phyloP scores from a whole-genome alignment of 2,329 filamentous ascomycete species.

The Penicillium sp. region DNA sequence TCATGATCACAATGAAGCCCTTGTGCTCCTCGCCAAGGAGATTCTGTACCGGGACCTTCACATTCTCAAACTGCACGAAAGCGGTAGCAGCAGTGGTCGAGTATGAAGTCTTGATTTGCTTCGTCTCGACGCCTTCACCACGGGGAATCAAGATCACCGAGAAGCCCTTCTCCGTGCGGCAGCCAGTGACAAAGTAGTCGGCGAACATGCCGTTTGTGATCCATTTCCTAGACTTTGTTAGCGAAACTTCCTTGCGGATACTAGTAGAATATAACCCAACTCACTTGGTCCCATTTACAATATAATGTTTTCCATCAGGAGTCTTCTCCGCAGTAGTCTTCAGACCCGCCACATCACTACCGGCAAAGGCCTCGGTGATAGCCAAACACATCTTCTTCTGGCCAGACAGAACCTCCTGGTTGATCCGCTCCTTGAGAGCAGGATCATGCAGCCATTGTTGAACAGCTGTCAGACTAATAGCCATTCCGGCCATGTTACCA shows the following conservation, averaged over 20 bases:
- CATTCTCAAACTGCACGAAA: conserved; percentile 79
- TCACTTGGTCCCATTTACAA: conserved; percentile 48
- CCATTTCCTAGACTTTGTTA: conserved; percentile 68
- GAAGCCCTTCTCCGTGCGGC: conserved; percentile 75
- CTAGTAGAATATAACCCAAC: not conserved
- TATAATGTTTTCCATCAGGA: conserved; percentile 70
- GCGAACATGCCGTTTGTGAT: conserved; percentile 78
- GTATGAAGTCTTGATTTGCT: conserved; percentile 66
- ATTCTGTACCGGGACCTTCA: conserved; percentile 77
- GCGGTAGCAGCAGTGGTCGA: conserved; percentile 75
- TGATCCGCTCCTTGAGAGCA: conserved; percentile 64
- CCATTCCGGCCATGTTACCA: conserved; percentile 84
- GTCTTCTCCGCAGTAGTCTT: conserved; percentile 77
- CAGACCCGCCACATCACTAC: conserved; percentile 76
- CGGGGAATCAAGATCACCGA: conserved; percentile 74
- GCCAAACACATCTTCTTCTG: conserved; percentile 87
- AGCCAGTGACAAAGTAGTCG: conserved; percentile 81
- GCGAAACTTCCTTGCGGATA: not conserved
- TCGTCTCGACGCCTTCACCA: conserved; percentile 65
- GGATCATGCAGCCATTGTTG: conserved; percentile 73
- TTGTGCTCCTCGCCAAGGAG: conserved; percentile 80
- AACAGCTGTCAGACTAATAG: conserved; percentile 75
- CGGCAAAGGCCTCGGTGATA: conserved; percentile 85
- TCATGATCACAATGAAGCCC: conserved; percentile 79
- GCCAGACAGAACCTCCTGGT: conserved; percentile 71